Evolutionary conservation across 371 early-diverging fungal genomes (phyloP), one percentile per base, ranked within the genome.

Genomic region (Mortierella sp.): DNA sequence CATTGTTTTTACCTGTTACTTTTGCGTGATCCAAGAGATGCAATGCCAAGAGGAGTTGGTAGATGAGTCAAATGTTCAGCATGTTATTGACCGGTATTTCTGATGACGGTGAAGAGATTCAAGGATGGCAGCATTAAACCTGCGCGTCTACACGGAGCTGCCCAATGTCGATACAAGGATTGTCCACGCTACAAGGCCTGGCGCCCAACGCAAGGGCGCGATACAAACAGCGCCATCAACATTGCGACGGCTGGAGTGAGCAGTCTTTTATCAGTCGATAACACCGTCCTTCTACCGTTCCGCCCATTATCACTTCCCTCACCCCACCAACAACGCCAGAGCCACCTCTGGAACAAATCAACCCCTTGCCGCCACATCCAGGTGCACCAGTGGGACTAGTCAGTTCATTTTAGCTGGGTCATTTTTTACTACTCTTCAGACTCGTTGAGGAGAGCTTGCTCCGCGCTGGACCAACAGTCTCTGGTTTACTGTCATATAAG

Each of bases 371-470:
- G 21, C 54, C 54, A 54, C 54, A 54, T 21, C 54, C 16, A 54
- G 54, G 54, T 54, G 54, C 54, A 54, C 54, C 54, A 54, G 54
- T 54, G 54, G 54, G 54, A 54, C n/a, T n/a, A n/a, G n/a, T n/a
- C n/a, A n/a, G n/a, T n/a, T n/a, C n/a, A 54, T 13, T 54, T 54
- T 54, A 54, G 54, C 21, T 54, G 21, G 8, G 54, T 54, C 54
- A 24, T 54, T 54, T 54, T n/a, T n/a, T n/a, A n/a, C n/a, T n/a
- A n/a, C n/a, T n/a, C n/a, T n/a, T n/a, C n/a, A n/a, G n/a, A n/a
- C n/a, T n/a, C n/a, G n/a, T n/a, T n/a, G n/a, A n/a, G n/a, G n/a
- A n/a, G n/a, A n/a, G n/a, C n/a, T n/a, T n/a, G n/a, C n/a, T n/a
- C n/a, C n/a, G n/a, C n/a, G n/a, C n/a, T n/a, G n/a, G n/a, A n/a